A percentile compares a stretch with the other conserved stretches of the same genome.
phyloP scores from a whole-genome alignment of 2,329 filamentous ascomycete species.

The Coniochaeta sp. region DNA sequence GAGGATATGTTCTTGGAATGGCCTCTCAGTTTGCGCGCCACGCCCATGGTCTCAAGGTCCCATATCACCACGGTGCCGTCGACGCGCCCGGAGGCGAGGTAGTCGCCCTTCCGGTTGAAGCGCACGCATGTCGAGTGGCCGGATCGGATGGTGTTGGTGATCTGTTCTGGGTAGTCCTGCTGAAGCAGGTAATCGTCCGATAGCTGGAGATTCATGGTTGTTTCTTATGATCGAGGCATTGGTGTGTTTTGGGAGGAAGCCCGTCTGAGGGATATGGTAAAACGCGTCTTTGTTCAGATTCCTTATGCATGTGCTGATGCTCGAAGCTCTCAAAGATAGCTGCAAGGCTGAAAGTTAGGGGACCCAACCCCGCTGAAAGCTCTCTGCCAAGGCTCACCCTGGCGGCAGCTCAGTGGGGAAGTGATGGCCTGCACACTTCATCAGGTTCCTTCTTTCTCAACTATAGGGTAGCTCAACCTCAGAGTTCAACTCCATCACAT shows the following conservation, averaged over 20 bases:
- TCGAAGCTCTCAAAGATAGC: neutral
- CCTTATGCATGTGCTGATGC: neutral
- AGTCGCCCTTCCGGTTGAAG: constrained; percentile 92
- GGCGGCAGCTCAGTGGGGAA: constrained; percentile 4
- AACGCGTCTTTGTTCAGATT: neutral
- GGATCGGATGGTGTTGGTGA: constrained; percentile 77
- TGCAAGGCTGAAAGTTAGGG: constrained; percentile 11
- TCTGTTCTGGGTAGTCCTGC: constrained; percentile 83
- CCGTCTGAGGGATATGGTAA: neutral
- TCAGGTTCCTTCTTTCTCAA: neutral
- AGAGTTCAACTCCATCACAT: neutral
- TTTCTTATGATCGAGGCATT: neutral
- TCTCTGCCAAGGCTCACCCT: neutral
- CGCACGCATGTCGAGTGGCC: constrained; percentile 63
- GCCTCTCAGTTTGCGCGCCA: constrained; percentile 86
- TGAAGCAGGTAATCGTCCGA: constrained; percentile 59
- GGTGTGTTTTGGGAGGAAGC: neutral
- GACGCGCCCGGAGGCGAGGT: constrained; percentile 85
- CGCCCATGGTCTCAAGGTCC: constrained; percentile 95
- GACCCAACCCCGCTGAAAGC: neutral
- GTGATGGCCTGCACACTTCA: neutral
- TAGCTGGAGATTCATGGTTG: constrained; percentile 50
- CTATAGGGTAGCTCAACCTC: neutral
- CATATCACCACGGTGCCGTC: constrained; percentile 95
- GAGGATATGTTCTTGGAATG: constrained; percentile 93